Evolutionary conservation across 306 rosid genomes (phyloP), one percentile per base, ranked within the genome.

Genomic region (Cicer bijugum): DNA sequence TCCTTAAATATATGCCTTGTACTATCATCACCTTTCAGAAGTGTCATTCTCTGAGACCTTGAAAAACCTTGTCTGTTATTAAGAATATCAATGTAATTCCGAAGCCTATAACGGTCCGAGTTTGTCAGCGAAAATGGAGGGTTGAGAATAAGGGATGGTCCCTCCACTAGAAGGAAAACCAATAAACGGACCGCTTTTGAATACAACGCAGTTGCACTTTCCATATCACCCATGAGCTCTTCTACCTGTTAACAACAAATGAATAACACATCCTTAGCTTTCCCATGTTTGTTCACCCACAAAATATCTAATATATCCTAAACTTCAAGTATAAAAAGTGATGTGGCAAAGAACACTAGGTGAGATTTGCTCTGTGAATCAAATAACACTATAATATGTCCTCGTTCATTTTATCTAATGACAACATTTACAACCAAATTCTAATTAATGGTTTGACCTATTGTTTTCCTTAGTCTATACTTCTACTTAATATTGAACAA

Each of bases 101-200:
- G 91, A 45, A 95, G 93, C 86, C 99, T 75, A 82, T 90, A 92
- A 5, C 97, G 90, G 81, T 90, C 97, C 0, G 99, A 83, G 76
- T 79, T 95, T 43, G 97, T 92, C 52, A 92, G 85, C 16, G 97
- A 87, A 79, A 95, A 90, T 2, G 97, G 97, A 1, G 97, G 99
- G 59, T 92, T 95, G 12, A 92, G 89, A 76, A 95, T 87, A 78
- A 95, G 93, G 39, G 97, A 92, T 42, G 93, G 96, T 69, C 97
- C 99, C 84, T 95, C 99, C 69, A 84, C 91, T 17, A 90, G 79
- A 81, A 95, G 99, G 79, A 92, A 95, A 53, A 80, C 78, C 74
- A 95, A 63, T 67, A 95, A 75, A 11, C 82, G 82, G 59, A 83
- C 93, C 43, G 97, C 96, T 79, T 88, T 95, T 16, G 93, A 78